phyloP scores from a whole-genome alignment of 257 asterid genomes.

The Marsdenia floribunda region DNA sequence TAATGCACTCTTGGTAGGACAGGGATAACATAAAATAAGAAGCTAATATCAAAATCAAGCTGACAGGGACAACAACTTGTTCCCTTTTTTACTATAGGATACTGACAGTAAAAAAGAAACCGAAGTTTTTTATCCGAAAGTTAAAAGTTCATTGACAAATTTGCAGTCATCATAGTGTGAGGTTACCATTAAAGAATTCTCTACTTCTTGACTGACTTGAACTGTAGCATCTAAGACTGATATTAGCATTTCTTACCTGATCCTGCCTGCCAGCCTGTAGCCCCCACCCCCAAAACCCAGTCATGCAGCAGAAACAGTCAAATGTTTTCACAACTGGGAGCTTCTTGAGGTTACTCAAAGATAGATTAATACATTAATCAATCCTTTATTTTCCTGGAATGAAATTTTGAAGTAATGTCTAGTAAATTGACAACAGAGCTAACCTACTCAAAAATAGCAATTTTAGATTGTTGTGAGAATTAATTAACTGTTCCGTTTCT shows the following conservation, averaged over 20 bases:
- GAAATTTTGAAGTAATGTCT: too few relatives aligned
- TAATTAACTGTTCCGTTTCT: not conserved
- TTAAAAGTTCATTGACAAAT: not conserved
- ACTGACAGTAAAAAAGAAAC: not conserved
- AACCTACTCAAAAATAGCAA: too few relatives aligned
- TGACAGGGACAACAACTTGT: not conserved
- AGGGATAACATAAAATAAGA: not conserved
- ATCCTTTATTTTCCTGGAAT: not conserved
- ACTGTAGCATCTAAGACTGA: not conserved
- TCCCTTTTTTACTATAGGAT: not conserved
- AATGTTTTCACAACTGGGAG: not conserved
- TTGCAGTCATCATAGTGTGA: not conserved
- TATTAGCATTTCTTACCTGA: not conserved
- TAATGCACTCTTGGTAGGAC: not conserved
- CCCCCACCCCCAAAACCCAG: not conserved
- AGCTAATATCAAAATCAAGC: slow-evolving; percentile 3
- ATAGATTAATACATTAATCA: not conserved
- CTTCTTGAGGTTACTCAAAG: not conserved
- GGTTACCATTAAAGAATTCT: slow-evolving; percentile 4
- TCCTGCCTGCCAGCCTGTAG: not conserved
- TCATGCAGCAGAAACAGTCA: slow-evolving; percentile 3
- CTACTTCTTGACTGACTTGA: slow-evolving; percentile 2
- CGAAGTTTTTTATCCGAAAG: not conserved
- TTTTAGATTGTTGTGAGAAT: not conserved
- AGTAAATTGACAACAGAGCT: too few relatives aligned